These are phyloP conservation scores for Fusarium sp. DNA, from an alignment of 2,329 filamentous ascomycete genomes.

Conservation along the genomic window DNA sequence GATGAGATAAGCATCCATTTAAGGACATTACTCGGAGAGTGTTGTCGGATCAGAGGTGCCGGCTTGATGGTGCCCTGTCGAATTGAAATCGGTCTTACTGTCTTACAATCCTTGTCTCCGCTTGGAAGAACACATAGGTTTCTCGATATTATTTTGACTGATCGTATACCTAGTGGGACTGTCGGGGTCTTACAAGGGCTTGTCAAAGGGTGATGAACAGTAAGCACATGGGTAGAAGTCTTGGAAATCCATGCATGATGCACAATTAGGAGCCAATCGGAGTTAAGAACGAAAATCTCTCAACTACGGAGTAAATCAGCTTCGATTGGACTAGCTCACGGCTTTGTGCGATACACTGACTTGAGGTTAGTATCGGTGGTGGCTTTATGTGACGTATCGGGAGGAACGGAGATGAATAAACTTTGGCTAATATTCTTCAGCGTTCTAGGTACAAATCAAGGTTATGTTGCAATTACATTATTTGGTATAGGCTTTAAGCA, in stretches of 20 bases:
- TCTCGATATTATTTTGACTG: not conserved
- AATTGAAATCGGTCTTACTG: not conserved
- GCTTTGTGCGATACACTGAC: not conserved
- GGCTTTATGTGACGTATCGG: not conserved
- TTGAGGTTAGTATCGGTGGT: not conserved
- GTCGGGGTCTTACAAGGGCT: not conserved
- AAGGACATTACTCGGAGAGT: not conserved
- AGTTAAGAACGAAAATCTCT: not conserved
- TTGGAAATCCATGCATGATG: not conserved
- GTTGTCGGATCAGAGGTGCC: not conserved
- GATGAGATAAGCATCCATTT: not conserved
- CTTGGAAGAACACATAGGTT: not conserved
- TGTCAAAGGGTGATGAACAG: not conserved
- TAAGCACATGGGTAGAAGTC: not conserved
- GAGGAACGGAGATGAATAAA: not conserved
- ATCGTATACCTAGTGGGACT: not conserved
- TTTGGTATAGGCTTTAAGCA: not conserved
- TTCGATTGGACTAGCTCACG: not conserved
- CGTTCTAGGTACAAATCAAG: not conserved
- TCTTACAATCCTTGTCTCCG: not conserved
- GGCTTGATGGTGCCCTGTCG: not conserved
- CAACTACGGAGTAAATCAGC: not conserved
- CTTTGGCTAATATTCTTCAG: not conserved
- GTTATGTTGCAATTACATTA: not conserved
- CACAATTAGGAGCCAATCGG: not conserved